A percentile compares a stretch with the other conserved stretches of the same genome.
phyloP scores from a whole-genome alignment of 140 eudicot genomes.

The Anethum foeniculum region DNA sequence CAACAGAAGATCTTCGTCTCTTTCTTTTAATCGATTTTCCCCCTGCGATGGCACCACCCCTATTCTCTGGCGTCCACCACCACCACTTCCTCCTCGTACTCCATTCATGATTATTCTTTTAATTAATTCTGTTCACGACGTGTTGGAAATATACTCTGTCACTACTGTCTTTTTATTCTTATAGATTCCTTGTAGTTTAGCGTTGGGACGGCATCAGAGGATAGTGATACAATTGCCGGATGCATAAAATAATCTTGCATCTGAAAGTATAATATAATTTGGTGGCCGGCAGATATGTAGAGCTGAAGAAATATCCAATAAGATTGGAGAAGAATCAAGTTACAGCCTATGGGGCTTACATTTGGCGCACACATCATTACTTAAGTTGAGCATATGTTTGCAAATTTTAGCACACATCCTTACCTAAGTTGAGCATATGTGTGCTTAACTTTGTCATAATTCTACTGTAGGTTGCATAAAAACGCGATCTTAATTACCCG shows the following conservation, averaged over 20 bases:
- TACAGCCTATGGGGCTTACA: neutral
- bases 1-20: constrained; percentile 65
- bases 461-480: no score
- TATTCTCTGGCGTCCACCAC: constrained; percentile 23
- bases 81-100: constrained; percentile 16
- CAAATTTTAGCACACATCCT: no score
- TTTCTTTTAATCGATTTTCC: constrained; percentile 31
- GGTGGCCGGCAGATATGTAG: neutral
- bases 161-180: neutral
- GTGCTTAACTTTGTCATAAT: no score
- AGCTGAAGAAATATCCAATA: neutral
- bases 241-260: neutral
- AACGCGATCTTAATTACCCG: no score
- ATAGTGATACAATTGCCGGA: neutral
- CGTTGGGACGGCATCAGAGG: neutral
- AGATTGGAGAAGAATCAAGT: neutral
- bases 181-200: neutral
- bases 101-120: constrained; percentile 23
- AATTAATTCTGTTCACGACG: neutral
- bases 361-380: neutral
- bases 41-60: constrained; percentile 18
- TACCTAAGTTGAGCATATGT: no score
- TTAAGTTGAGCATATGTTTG: no score
- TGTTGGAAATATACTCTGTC: neutral
- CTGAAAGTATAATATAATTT: neutral